Evolutionary conservation across 495 filamentous ascomycete species (phyloP), one percentile per base, ranked within the genome.

Genomic region (Aspergillus avenaceus): DNA sequence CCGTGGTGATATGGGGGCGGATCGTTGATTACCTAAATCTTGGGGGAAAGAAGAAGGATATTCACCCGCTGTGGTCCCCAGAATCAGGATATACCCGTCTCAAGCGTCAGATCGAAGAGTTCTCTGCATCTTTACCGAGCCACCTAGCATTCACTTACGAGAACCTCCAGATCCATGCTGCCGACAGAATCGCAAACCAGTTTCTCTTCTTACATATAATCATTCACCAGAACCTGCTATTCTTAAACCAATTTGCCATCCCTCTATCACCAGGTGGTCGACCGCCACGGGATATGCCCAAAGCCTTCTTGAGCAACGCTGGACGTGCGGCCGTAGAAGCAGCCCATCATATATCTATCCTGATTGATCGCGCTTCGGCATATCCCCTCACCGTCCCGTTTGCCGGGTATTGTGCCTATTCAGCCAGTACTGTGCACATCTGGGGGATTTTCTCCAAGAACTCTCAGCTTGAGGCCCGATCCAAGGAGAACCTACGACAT

Each of bases 141-240:
- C 73, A 71, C 37, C 66, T 96, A 34, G 68, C 75, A 6, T 96
- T 95, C 61, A 91, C 72, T 14, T 69, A 78, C 21, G 88, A 96
- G 59, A 97, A 96, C 64, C 76, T 97, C 7, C 84, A 90, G 58
- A 79, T 83, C 28, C 90, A 96, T 65, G 85, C 88, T 28, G 86
- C 86, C 13, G 87, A 95, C 55, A 83, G 83, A 54, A 81, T 91
- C 50, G 89, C 88, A 11, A 93, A 95, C 61, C 91, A 96, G 59
- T 96, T 96, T 55, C 66, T 98, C n/a, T 95, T 96, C 61, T 69
- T 97, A 44, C 93, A 98, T 60, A 87, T 98, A 49, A 81, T 86
- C 34, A 82, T 85, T 54, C 86, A 96, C 56, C 93, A 98, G 67
- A 87, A 91, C 54, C 84, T 90, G 38, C 75, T 98, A 8, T 96